Evolutionary conservation across 2,329 filamentous ascomycete genomes (phyloP), one percentile per base, ranked within the genome.

Genomic region (Coniochaeta sp.): DNA sequence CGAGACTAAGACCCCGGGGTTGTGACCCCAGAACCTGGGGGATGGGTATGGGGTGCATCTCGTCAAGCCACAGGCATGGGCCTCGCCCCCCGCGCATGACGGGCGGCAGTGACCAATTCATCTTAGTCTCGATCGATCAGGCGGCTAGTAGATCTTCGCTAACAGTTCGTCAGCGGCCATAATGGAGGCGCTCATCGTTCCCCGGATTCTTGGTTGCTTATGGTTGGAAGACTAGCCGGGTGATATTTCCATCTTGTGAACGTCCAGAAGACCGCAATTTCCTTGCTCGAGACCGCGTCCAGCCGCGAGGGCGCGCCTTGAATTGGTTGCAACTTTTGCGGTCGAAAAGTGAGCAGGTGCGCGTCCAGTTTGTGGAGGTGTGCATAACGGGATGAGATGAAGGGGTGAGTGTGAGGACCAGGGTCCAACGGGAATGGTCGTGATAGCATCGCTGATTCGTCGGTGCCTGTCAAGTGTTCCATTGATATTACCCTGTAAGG

Each of bases 1-100:
- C 8, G 12, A 26, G 8, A 38, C 33, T 38, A 38, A 10, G 33
- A n/a, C 22, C 13, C 38, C 20, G 38, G 38, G 38, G 20, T 42
- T 31, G 26, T 28, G 45, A 31, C 45, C 45, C 45, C 26, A 10
- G 18, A 22, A 20, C 13, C 27, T 28, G n/a, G n/a, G 27, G 12
- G 28, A 48, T 48, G 45, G 45, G 28, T 48, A 31, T 48, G 45
- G 26, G 45, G n/a, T 48, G 16, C 45, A 20, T 38, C 33, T 18
- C 28, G 45, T 48, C 28, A 18, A 48, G 24, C 28, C 24, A 22
- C 28, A 31, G 45, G n/a, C 45, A 48, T 48, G 45, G 45, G 45
- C 28, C 45, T 30, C 6, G 45, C 27, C 6, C n/a, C 26, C 28
- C 16, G 45, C 45, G 45, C 45, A 16, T 48, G 45, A 48, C 45